Evolutionary conservation across 1,139 yeast species (phyloP).

Genomic region (Saccharomyces hybrid): DNA sequence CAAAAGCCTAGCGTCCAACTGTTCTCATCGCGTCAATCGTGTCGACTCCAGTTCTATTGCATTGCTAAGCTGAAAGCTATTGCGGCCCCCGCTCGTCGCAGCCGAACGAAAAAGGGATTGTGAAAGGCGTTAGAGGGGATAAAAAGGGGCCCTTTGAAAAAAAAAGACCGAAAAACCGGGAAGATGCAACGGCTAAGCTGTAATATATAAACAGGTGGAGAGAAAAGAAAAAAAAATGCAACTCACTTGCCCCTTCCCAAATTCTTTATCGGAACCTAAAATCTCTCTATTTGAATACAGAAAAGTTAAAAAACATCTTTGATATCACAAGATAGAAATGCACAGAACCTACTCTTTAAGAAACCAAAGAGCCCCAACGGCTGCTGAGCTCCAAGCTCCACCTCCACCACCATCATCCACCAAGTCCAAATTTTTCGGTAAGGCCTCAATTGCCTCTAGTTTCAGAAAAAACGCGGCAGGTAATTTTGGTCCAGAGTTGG

Average conservation of each 20-base stretch:
- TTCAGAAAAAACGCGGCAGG: slow-evolving; percentile 70
- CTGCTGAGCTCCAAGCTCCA: slow-evolving; percentile 71
- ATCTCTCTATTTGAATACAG: background rate
- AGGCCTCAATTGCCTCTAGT: slow-evolving; percentile 56
- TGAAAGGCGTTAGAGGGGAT: slow-evolving; percentile 1
- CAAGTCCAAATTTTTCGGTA: slow-evolving; percentile 67
- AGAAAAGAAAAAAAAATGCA: background rate
- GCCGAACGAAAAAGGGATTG: slow-evolving; percentile 1
- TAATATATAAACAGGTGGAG: background rate
- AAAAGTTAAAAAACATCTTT: background rate
- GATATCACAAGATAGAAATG: slow-evolving; percentile 35
- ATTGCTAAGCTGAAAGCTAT: background rate
- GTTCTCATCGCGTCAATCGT: background rate
- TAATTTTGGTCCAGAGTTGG: slow-evolving; percentile 68
- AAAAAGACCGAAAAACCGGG: background rate
- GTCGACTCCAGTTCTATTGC: background rate
- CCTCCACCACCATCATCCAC: slow-evolving; percentile 72
- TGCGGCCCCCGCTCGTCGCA: background rate
- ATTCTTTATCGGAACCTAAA: background rate
- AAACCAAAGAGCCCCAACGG: slow-evolving; percentile 73
- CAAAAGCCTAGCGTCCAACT: background rate
- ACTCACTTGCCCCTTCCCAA: background rate
- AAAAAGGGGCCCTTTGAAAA: background rate
- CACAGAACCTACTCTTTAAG: slow-evolving; percentile 81
- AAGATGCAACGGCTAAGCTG: background rate